These are phyloP conservation scores for Saprolegnia diclina DNA, from an alignment of 352 stramenopile species.

Conservation along the genomic window DNA sequence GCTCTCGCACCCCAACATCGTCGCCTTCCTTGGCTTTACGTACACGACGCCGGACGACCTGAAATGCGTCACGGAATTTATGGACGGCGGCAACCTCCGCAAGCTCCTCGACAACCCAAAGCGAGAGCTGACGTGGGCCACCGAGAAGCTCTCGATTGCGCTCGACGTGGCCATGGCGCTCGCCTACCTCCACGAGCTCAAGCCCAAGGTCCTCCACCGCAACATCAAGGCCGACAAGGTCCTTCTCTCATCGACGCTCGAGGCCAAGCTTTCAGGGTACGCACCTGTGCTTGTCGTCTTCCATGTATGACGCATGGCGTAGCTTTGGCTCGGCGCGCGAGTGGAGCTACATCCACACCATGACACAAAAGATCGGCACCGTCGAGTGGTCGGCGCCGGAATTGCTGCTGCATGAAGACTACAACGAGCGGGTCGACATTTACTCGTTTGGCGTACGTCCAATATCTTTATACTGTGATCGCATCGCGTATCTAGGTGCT, in stretches of 20 bases:
- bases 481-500: conserved; percentile 6
- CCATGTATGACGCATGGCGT: not conserved
- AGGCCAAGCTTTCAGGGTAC: conserved; percentile 53
- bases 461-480: not conserved
- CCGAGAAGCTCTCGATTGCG: conserved; percentile 63
- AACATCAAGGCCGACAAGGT: conserved; percentile 58
- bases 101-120: conserved; percentile 39
- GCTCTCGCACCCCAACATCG: conserved; percentile 56
- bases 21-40: conserved; percentile 57
- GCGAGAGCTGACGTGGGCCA: conserved; percentile 17
- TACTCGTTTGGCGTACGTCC: conserved; percentile 32
- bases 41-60: conserved; percentile 58
- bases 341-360: conserved; percentile 27
- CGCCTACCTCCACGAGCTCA: conserved; percentile 62
- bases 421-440: conserved; percentile 35
- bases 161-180: conserved; percentile 76
- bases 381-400: conserved; percentile 30
- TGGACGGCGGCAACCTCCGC: conserved; percentile 62
- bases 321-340: conserved; percentile 26
- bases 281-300: not conserved
- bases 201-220: conserved; percentile 55
- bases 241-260: conserved; percentile 61
- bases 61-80: conserved; percentile 58
- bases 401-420: conserved; percentile 31
- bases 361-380: conserved; percentile 26